Evolutionary conservation across 306 rosid genomes (phyloP).

Genomic region (Malus fusca): DNA sequence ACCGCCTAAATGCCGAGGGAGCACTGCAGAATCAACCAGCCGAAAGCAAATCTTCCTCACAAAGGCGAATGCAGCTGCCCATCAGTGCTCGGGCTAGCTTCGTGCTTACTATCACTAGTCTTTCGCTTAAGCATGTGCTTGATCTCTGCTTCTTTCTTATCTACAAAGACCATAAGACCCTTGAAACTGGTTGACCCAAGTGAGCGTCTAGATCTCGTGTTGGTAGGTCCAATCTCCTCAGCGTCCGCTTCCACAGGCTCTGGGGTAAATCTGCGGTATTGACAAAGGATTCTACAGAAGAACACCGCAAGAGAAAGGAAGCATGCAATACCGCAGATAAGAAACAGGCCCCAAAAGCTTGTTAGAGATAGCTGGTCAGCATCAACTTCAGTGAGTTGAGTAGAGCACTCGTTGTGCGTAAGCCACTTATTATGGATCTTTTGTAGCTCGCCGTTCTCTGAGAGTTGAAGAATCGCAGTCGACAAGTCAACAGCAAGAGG

Average conservation of each 20-base stretch:
- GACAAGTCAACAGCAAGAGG: conserved; percentile 83
- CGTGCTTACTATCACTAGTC: conserved; percentile 23
- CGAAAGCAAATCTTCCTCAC: neutral
- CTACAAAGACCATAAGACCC: conserved; percentile 44
- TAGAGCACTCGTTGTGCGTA: conserved; percentile 22
- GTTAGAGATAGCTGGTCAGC: conserved; percentile 42
- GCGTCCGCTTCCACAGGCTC: conserved; percentile 22
- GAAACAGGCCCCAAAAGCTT: conserved; percentile 88
- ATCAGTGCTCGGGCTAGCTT: conserved; percentile 26
- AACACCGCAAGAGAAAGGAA: conserved; percentile 41
- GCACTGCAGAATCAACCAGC: neutral
- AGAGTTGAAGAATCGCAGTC: conserved; percentile 86
- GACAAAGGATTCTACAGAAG: conserved; percentile 39
- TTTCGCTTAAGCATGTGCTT: conserved; percentile 52
- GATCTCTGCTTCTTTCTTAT: conserved; percentile 51
- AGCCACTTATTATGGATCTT: conserved; percentile 82
- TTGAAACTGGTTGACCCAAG: conserved; percentile 39
- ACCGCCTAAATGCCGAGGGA: neutral
- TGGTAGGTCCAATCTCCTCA: conserved; percentile 27
- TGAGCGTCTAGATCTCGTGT: conserved; percentile 15
- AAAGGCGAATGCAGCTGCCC: conserved; percentile 9
- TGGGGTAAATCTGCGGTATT: conserved; percentile 44
- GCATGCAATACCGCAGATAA: conserved; percentile 53
- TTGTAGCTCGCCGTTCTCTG: conserved; percentile 73
- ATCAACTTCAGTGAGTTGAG: conserved; percentile 21